Conservation (phyloP, 495 filamentous ascomycete species). For the Umbilicaria muhlenbergii region DNA sequence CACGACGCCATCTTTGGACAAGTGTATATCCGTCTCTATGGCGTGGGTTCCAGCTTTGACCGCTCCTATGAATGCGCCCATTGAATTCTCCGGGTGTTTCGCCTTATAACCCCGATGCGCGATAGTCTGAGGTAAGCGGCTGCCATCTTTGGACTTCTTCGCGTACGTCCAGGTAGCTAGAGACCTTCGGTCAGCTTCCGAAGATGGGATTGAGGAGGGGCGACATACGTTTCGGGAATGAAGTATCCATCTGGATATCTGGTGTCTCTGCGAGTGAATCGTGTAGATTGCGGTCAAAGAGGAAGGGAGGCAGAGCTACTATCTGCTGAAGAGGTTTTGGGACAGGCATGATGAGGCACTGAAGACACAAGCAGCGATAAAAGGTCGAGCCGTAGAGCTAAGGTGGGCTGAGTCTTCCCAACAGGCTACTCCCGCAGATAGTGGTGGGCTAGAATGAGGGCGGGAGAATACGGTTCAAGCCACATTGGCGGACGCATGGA, state of each 20-base stretch:
- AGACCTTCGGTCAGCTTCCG: background rate
- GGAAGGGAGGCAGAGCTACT: constrained; percentile 5
- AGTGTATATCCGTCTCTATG: constrained; percentile 76
- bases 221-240: constrained; percentile 3
- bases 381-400: too few species aligned
- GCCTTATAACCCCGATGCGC: constrained; percentile 77
- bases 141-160: constrained; percentile 9
- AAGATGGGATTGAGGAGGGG: background rate
- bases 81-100: constrained; percentile 70
- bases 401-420: too few species aligned
- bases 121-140: constrained; percentile 52
- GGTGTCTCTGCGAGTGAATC: constrained; percentile 6
- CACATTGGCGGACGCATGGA: too few species aligned
- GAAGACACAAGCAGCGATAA: too few species aligned
- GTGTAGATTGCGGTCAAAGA: constrained; percentile 3
- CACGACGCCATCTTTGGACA: constrained; percentile 69
- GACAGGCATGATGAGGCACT: too few species aligned
- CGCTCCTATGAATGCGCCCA: constrained; percentile 61
- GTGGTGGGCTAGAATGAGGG: too few species aligned
- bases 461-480: too few species aligned
- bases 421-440: too few species aligned
- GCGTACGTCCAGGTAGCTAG: constrained; percentile 15
- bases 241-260: background rate
- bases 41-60: constrained; percentile 60
- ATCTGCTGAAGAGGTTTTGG: too few species aligned